Percentiles rank a stretch among this genome's conserved stretches.
Evolutionary conservation across 768 basidiomycete species (phyloP).

Genomic region (Hericium alpestre): DNA sequence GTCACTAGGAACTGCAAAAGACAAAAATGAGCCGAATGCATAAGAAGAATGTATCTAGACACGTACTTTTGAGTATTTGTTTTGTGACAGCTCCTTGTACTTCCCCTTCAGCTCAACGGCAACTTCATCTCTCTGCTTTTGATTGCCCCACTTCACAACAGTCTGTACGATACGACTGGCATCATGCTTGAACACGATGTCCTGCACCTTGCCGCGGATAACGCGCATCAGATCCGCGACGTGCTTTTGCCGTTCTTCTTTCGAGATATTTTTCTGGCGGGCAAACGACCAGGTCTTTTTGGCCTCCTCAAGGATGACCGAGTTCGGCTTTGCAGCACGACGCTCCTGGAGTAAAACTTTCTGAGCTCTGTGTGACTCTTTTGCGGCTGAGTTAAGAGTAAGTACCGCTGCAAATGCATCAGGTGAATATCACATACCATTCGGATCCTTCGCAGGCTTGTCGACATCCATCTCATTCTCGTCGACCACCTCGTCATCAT

Average conservation of each 20-base stretch:
- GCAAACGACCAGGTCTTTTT: slow-evolving; percentile 73
- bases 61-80: slow-evolving; percentile 81
- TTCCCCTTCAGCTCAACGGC: slow-evolving; percentile 75
- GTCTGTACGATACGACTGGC: slow-evolving; percentile 80
- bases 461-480: slow-evolving; percentile 5
- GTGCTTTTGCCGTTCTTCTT: slow-evolving; percentile 65
- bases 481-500: slow-evolving; percentile 24
- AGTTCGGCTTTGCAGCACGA: slow-evolving; percentile 69
- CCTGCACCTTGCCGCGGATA: slow-evolving; percentile 72
- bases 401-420: not conserved
- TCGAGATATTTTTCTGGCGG: slow-evolving; percentile 57
- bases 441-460: slow-evolving; percentile 36
- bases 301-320: slow-evolving; percentile 54
- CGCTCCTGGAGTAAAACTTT: slow-evolving; percentile 57
- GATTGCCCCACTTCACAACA: slow-evolving; percentile 72
- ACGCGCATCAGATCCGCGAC: slow-evolving; percentile 64
- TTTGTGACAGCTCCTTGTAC: slow-evolving; percentile 69
- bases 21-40: slow-evolving; percentile 1
- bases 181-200: slow-evolving; percentile 86
- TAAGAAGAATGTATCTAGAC: not conserved
- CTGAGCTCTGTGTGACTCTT: slow-evolving; percentile 66
- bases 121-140: slow-evolving; percentile 65
- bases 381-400: slow-evolving; percentile 33
- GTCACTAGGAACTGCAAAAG: slow-evolving; percentile 58
- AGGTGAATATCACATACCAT: slow-evolving; percentile 33